Evolutionary conservation across 1,284 basidiomycete species (phyloP), one percentile per base, ranked within the genome.

Genomic region (Apiotrichum gamsii): DNA sequence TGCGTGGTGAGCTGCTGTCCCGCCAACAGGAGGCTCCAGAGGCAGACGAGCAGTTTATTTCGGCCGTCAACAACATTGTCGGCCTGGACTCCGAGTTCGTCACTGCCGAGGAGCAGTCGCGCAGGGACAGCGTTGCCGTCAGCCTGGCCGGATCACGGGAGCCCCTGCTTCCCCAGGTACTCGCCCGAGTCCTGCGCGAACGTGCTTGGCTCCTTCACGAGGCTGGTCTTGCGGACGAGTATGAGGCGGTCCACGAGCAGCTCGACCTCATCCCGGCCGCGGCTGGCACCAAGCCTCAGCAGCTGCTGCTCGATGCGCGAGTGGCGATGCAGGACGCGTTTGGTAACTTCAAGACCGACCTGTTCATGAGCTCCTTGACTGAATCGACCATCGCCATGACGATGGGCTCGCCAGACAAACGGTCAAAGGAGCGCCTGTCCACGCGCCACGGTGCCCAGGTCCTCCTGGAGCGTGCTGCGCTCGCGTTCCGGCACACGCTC

Each of bases 321-420:
- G 72, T 91, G 14, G 82, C 82, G 0, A 71, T 93, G 30, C 80
- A 87, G 48, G 79, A 82, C 23, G 85, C 85, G 0, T 83, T 88
- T 60, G 78, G 78, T 39, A 81, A 81, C 20, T 89, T 90, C 74
- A 81, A 81, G 39, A 78, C 81, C 0, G 88, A 93, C 61, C 84
- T 93, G 74, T 87, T 89, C 70, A 75, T 93, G 54, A 89, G 82
- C 61, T 90, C 88, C 2, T 72, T 93, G 16, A 79, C 84, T 0
- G 90, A 94, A 69, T 90, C 89, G 10, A 83, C 85, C 8, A 85
- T 91, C 49, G 83, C 87, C 0, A 77, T 91, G 47, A 88, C 90
- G 0, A 84, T 88, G 80, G 84, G 84, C 0, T 82, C 83, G 69
- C 77, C 81, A 0, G 77, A 76, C 30, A 76, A 76, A 45, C 74